Base-by-base conservation (phyloP, 164 flowering plant genomes). In the Santalum album region DNA sequence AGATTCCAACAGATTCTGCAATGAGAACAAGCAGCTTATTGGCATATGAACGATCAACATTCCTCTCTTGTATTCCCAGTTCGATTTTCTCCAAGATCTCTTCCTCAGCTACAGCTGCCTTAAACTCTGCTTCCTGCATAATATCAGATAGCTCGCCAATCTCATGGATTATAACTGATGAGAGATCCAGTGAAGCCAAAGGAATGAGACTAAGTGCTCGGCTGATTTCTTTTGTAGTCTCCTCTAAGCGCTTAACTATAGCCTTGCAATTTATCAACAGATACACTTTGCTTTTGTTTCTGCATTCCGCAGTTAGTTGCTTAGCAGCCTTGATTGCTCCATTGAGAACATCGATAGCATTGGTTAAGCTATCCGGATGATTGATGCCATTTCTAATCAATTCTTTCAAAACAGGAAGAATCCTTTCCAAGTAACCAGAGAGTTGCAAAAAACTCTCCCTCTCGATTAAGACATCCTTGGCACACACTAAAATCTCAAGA, bases 21-120 rank as follows among this genome's bases (percentile, higher is more conserved):
- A 85, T 85, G 47, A 44, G 76, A 57, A 53, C 54, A 49, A 82
- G 59, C 56, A 85, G 63, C 49, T 74, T 62, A 66, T 85, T 82
- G 40, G 88, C 88, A 70, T 80, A 77, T 26, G 80, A 61, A 16
- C 85, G 76, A 55, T 80, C 80, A 20, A 72, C 69, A 52, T 71
- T 82, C 69, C 80, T 71, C 54, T 85, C 79, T 38, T 74, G 79
- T 53, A 85, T 77, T 56, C 92, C 92, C 1, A 72, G 58, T 24
- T 80, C 88, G 26, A 85, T 79, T 66, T 73, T 80, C 61, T 75
- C 75, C 72, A 85, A 34, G 23, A 82, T 78, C 32, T 66, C 72
- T 57, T 85, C 88, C 60, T 79, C 81, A 0, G 71, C 76, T 25
- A 70, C 47, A 46, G 86, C 81, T 29, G 86, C 67, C 69, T 23